Evolutionary conservation across 1,284 basidiomycete genomes (phyloP), one percentile per base, ranked within the genome.

Genomic region (Ganoderma multipileum): DNA sequence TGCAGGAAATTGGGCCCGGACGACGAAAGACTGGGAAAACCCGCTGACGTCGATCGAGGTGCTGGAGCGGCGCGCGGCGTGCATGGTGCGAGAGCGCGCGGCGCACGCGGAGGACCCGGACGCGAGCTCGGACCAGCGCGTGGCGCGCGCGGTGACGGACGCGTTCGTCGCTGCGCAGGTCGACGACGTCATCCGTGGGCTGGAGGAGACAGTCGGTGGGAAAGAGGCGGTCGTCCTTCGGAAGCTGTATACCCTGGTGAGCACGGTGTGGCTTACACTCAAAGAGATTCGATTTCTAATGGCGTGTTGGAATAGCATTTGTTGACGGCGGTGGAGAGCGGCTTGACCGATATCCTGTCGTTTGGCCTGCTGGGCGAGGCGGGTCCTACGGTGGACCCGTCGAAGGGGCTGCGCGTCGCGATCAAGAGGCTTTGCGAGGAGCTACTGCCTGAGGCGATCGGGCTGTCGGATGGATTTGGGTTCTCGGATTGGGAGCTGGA

Each of bases 401-500:
- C 88, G 3, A 82, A 85, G 36, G 77, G 78, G 0, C 79, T 95
- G 33, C 87, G 92, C 11, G 75, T 84, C 38, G 82, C 86, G 1
- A 87, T 94, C 68, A 80, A 87, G 38, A 63, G 76, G 2, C 72
- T 87, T 1, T 87, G 89, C 80, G 71, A 79, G 28, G 81, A 84
- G 55, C 75, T 95, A 9, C 77, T 94, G 2, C 90, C 91, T 0
- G 86, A 95, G 71, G 86, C 86, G 5, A 88, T 95, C 65, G 90
- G 88, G 0, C 79, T 95, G 42, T 89, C 86, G 18, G 93, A 95
- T 75, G 89, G 90, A 1, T 94, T 95, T 76, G 90, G 89, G 0
- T 92, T 92, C 77, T 84, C 87, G 0, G 92, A 95, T 74, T 95
- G 91, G 91, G 89, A 93, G 65, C 81, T 95, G 9, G 86, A 92